Base-by-base conservation (phyloP, 2,329 filamentous ascomycete genomes). In the Annulohypoxylon truncatum region DNA sequence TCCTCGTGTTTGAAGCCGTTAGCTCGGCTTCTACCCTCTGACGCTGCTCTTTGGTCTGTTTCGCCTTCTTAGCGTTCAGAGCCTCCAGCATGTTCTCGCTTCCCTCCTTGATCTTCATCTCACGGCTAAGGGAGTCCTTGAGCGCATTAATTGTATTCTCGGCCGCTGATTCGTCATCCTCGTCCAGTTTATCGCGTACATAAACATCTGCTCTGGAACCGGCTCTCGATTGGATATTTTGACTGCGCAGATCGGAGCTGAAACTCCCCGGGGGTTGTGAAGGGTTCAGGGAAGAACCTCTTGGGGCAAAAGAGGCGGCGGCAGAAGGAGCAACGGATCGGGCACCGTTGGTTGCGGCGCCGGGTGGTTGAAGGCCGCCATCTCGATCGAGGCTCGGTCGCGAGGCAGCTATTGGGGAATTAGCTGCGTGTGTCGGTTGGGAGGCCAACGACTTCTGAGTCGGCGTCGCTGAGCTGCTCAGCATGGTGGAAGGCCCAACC, bases 1-100 rank as follows among this genome's bases (percentile, higher is more conserved):
- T 92, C 76, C 83, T 87, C 75, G 87, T 84, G 79, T 97, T 98
- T 22, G 94, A 96, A 33, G 93, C 90, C 76, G 90, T 96, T 72
- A 99, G 84, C 81, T 99, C 96, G 52, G 92, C 91, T 81, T 99
- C 92, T 26, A 94, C 92, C 72, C 87, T 86, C 66, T 87, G 83
- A 46, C 92, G 87, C 77, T 95, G 92, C 65, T 95, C 95, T 77
- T 94, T 96, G 68, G 92, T 92, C 78, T 98, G 95, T 81, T 98
- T 99, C 47, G 93, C 91, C 79, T 97, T 97, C 80, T 99, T 99
- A 46, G 90, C 87, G 78, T 97, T 93, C 70, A 99, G 82, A 10
- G 96, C 96, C 82, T 99, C 96, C 38, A 99, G 84, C 87, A 99
- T 90, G 77, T 99, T 99, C 83, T 99, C 96, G 62, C 95, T 97